These are phyloP conservation scores for Globisporangium canariense DNA, from an alignment of 352 stramenopile species.

Conservation along the genomic window DNA sequence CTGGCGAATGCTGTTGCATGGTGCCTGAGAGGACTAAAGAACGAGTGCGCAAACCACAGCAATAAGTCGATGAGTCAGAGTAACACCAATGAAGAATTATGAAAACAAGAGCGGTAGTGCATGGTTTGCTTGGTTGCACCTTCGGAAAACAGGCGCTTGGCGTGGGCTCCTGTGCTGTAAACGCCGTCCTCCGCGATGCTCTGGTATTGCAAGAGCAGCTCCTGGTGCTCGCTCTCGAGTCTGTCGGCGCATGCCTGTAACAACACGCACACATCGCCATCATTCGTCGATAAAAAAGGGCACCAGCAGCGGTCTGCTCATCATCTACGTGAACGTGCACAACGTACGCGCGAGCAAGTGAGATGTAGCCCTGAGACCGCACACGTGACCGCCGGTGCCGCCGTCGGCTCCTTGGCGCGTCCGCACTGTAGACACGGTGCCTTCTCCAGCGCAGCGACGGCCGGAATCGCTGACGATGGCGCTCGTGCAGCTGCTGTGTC, in stretches of 20 bases:
- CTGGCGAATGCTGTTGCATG: neutral
- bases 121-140: slow-evolving; percentile 19
- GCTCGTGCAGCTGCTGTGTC: slow-evolving; percentile 6
- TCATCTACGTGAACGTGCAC: neutral
- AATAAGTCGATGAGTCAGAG: neutral
- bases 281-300: neutral
- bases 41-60: neutral
- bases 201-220: slow-evolving; percentile 37
- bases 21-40: slow-evolving; percentile 9
- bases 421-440: slow-evolving; percentile 54
- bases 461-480: neutral
- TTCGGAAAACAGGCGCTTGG: slow-evolving; percentile 40
- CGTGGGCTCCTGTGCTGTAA: slow-evolving; percentile 34
- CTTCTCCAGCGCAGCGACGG: slow-evolving; percentile 28
- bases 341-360: slow-evolving; percentile 39
- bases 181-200: slow-evolving; percentile 39
- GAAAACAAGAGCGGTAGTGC: neutral
- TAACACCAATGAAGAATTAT: neutral
- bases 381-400: slow-evolving; percentile 16
- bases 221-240: slow-evolving; percentile 21
- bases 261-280: neutral
- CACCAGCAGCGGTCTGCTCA: neutral
- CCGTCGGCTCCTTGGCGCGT: neutral
- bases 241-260: slow-evolving; percentile 29
- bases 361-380: slow-evolving; percentile 36